These are phyloP conservation scores for Microbotryum saponariae DNA, from an alignment of 1,284 basidiomycete species.

Conservation along the genomic window DNA sequence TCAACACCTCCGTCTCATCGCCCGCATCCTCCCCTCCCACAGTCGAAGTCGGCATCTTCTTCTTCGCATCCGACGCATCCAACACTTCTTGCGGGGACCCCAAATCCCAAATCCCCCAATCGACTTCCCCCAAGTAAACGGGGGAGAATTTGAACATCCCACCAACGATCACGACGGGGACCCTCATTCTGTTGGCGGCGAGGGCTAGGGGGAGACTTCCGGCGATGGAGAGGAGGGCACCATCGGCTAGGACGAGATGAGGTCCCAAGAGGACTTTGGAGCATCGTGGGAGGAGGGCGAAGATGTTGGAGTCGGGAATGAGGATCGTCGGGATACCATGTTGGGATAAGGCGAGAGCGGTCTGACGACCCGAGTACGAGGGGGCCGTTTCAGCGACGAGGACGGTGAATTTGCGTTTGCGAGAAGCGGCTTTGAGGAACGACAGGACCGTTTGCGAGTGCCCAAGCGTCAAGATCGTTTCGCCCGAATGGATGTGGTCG, in stretches of 20 bases:
- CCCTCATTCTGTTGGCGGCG: constrained; percentile 84
- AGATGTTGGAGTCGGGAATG: constrained; percentile 89
- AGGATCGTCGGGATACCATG: constrained; percentile 85
- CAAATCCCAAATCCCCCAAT: constrained; percentile 71
- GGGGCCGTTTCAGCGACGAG: constrained; percentile 94
- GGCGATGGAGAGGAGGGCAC: constrained; percentile 81
- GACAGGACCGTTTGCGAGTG: constrained; percentile 87
- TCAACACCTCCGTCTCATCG: constrained; percentile 48
- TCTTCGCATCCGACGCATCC: constrained; percentile 33
- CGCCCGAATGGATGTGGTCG: constrained; percentile 94
- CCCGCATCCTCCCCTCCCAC: constrained; percentile 32
- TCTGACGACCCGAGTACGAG: constrained; percentile 75
- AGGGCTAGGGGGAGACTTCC: constrained; percentile 77
- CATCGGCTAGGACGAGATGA: constrained; percentile 83
- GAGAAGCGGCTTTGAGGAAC: constrained; percentile 83
- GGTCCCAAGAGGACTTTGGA: constrained; percentile 93
- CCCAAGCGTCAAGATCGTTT: constrained; percentile 94
- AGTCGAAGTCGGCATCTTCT: neutral
- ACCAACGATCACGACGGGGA: constrained; percentile 86
- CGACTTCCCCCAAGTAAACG: constrained; percentile 83
- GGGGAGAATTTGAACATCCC: constrained; percentile 96
- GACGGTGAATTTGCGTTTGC: constrained; percentile 87
- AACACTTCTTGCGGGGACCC: constrained; percentile 75
- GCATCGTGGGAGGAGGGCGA: constrained; percentile 90
- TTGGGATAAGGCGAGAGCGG: constrained; percentile 69